phyloP scores from a whole-genome alignment of 2,329 filamentous ascomycete species.

The Pseudocercospora musae region DNA sequence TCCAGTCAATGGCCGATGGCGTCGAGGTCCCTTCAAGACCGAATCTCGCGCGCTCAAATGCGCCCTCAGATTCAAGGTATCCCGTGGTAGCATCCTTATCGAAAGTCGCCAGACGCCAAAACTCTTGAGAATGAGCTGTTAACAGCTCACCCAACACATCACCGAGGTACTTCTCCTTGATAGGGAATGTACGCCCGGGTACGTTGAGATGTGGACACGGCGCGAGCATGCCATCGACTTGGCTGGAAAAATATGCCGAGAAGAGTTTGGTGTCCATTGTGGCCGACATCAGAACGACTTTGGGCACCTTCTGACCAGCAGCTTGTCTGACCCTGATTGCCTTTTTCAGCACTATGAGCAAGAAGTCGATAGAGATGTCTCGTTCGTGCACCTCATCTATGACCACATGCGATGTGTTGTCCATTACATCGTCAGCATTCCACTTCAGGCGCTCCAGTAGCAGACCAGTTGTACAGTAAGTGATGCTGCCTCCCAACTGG shows the following conservation, averaged over 20 bases:
- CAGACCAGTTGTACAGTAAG: conserved; percentile 52
- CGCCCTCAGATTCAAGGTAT: conserved; percentile 22
- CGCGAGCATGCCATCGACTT: conserved; percentile 30
- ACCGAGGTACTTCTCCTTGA: conserved; percentile 44
- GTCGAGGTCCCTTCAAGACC: background rate
- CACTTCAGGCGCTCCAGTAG: conserved; percentile 46
- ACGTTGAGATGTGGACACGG: conserved; percentile 43
- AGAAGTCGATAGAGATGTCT: conserved; percentile 45
- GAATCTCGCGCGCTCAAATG: conserved; percentile 20
- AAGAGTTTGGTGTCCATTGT: conserved; percentile 47
- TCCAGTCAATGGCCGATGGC: conserved; percentile 41
- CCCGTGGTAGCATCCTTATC: conserved; percentile 16
- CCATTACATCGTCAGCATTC: conserved; percentile 39
- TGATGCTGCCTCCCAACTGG: conserved; percentile 40
- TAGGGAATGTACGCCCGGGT: conserved; percentile 44
- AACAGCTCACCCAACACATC: conserved; percentile 37
- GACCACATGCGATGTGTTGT: conserved; percentile 47
- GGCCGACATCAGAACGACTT: conserved; percentile 50
- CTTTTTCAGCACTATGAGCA: conserved; percentile 47
- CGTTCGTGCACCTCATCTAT: conserved; percentile 54
- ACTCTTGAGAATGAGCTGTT: conserved; percentile 23
- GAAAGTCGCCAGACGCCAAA: conserved; percentile 9
- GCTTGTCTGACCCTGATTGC: conserved; percentile 37
- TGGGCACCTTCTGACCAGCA: conserved; percentile 38
- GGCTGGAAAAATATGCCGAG: conserved; percentile 42